phyloP scores from a whole-genome alignment of 176 grass and related monocot species.

The Juncus inflexus region DNA sequence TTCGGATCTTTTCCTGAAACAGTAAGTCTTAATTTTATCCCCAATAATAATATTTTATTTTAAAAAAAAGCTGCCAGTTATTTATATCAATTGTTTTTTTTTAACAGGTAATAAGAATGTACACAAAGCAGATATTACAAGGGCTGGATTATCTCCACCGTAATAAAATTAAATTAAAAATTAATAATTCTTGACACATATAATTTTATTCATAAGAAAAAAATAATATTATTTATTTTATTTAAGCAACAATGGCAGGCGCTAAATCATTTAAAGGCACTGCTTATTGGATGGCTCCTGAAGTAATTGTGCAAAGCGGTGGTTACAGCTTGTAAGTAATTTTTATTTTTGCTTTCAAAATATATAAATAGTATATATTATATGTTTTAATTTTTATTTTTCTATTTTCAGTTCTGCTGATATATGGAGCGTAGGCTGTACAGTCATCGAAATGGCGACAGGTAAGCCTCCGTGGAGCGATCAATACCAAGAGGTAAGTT shows the following conservation, averaged over 20 bases:
- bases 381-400: neutral
- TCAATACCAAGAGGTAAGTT: conserved; percentile 86
- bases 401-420: conserved; percentile 73
- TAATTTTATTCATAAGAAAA: neutral
- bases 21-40: conserved; percentile 38
- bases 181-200: too few relatives aligned
- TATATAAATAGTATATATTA: too few relatives aligned
- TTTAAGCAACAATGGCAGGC: conserved; percentile 91
- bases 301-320: conserved; percentile 94
- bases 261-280: conserved; percentile 99
- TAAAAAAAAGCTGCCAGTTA: too few relatives aligned
- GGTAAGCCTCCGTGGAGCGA: conserved; percentile 97
- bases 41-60: conserved; percentile 3
- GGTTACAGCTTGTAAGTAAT: conserved; percentile 88
- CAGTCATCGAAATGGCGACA: conserved; percentile 99
- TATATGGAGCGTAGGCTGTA: conserved; percentile 99
- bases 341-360: conserved; percentile 20
- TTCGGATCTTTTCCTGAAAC: conserved; percentile 92
- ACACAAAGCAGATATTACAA: conserved; percentile 87
- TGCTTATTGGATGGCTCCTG: conserved; percentile 97
- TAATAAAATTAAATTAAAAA: conserved; percentile 31
- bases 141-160: conserved; percentile 94
- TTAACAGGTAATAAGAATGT: conserved; percentile 94
- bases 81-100: conserved; percentile 14
- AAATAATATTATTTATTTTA: conserved; percentile 15